Percentiles rank a stretch among this genome's conserved stretches.
phyloP scores from a whole-genome alignment of 2,329 filamentous ascomycete genomes.

The Chaetothyriales sp. region DNA sequence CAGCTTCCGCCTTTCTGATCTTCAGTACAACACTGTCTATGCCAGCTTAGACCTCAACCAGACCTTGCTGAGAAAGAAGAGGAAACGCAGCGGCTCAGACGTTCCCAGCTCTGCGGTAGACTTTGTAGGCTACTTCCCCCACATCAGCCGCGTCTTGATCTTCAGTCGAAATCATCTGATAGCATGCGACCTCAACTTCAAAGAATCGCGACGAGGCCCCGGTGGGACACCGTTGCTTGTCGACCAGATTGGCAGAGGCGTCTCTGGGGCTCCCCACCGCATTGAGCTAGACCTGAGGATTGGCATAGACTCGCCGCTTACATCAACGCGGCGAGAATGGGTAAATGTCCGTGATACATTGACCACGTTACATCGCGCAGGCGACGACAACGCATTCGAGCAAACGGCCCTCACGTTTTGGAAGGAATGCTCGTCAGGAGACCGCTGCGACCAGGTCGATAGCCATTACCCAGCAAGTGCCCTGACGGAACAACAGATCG shows the following conservation, averaged over 20 bases:
- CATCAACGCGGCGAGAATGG: neutral
- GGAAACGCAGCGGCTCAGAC: constrained; percentile 7
- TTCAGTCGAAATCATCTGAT: constrained; percentile 29
- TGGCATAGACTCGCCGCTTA: neutral
- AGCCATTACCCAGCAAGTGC: neutral
- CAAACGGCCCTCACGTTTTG: neutral
- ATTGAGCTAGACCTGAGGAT: neutral
- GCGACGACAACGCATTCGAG: neutral
- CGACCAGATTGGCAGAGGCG: neutral
- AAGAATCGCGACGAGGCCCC: neutral
- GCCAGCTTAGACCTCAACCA: constrained; percentile 26
- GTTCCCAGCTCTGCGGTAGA: constrained; percentile 19
- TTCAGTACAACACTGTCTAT: constrained; percentile 34
- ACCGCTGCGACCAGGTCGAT: neutral
- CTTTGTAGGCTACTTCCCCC: constrained; percentile 32
- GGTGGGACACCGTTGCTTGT: neutral
- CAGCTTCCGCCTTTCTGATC: constrained; percentile 32
- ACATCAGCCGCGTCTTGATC: constrained; percentile 31
- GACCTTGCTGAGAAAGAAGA: constrained; percentile 14
- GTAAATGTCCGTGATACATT: neutral
- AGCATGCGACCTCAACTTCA: constrained; percentile 28
- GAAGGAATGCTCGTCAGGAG: neutral
- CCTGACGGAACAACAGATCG: neutral
- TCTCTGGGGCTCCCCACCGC: neutral
- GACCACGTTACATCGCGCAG: neutral